These are phyloP conservation scores for Papiliotrema flavescens DNA, from an alignment of 1,284 basidiomycete genomes.

Conservation along the genomic window DNA sequence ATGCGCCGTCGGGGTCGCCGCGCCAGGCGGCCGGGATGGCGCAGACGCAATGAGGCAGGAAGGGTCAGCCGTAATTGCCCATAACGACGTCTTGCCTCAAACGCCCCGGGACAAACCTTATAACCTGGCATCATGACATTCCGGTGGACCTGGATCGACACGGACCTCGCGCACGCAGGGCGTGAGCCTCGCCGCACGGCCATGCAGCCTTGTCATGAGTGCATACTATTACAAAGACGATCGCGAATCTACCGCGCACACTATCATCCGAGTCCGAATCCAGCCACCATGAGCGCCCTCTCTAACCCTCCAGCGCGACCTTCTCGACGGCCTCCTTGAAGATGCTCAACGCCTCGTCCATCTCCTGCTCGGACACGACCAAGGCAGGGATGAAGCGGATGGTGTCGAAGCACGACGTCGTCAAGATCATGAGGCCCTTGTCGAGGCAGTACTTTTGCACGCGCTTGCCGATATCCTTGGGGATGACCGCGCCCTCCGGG, in stretches of 20 bases:
- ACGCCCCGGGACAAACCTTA: no score
- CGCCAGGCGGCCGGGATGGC: no score
- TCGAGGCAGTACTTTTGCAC: conserved; percentile 77
- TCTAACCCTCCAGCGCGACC: conserved; percentile 57
- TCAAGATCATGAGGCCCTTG: conserved; percentile 68
- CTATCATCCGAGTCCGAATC: neutral
- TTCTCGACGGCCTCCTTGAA: conserved; percentile 63
- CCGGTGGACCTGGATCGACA: no score
- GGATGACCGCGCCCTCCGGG: conserved; percentile 51
- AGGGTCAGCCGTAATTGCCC: no score
- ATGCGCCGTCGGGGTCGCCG: no score
- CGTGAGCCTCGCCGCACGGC: no score
- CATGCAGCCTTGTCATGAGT: no score
- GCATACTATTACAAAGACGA: neutral
- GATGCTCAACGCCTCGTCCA: conserved; percentile 59
- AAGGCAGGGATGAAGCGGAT: conserved; percentile 67
- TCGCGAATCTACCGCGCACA: neutral
- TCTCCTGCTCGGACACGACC: conserved; percentile 61
- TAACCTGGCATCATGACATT: no score
- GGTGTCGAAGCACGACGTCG: conserved; percentile 49
- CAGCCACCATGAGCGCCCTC: neutral
- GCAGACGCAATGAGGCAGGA: no score
- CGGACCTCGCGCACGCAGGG: no score
- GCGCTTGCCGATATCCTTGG: conserved; percentile 66
- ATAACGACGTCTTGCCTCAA: no score